Evolutionary conservation across 2,329 filamentous ascomycete species (phyloP).

Genomic region (Diplodia scrobiculata): DNA sequence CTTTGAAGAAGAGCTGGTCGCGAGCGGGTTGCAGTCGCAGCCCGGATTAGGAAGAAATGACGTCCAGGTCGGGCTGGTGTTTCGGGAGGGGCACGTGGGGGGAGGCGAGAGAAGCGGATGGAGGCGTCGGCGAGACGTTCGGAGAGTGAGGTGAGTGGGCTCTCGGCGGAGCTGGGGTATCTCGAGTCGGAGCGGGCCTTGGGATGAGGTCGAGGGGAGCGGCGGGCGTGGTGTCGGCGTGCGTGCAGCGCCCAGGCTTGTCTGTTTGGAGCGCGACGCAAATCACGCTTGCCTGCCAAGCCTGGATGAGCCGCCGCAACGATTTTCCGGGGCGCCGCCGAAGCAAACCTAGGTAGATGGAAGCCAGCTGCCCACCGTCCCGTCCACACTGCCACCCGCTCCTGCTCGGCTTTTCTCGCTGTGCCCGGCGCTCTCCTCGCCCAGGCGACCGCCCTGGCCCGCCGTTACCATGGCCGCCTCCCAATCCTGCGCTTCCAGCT

Average conservation of each 20-base stretch:
- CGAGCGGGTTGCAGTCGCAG: slow-evolving; percentile 41
- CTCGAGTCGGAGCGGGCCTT: slow-evolving; percentile 23
- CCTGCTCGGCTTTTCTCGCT: neutral
- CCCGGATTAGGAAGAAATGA: slow-evolving; percentile 44
- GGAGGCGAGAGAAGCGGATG: neutral
- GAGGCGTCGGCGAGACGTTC: neutral
- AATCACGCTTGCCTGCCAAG: slow-evolving; percentile 27
- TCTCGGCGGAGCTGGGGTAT: slow-evolving; percentile 28
- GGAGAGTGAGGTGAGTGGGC: neutral
- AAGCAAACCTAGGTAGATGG: neutral
- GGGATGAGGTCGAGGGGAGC: slow-evolving; percentile 23
- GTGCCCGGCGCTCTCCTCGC: neutral
- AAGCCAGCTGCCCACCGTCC: neutral
- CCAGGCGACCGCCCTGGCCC: neutral
- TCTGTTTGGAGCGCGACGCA: slow-evolving; percentile 23
- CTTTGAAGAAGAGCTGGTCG: slow-evolving; percentile 34
- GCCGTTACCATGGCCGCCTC: neutral
- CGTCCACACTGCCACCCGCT: neutral
- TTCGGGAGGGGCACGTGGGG: slow-evolving; percentile 29
- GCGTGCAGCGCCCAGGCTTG: slow-evolving; percentile 19
- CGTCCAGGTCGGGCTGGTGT: slow-evolving; percentile 38
- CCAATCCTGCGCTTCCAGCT: neutral
- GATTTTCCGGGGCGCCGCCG: slow-evolving; percentile 6
- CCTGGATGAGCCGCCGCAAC: slow-evolving; percentile 17
- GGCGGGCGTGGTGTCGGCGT: slow-evolving; percentile 24